Evolutionary conservation across 805 yeast genomes (phyloP).

Genomic region (Zygotorulaspora sp.): DNA sequence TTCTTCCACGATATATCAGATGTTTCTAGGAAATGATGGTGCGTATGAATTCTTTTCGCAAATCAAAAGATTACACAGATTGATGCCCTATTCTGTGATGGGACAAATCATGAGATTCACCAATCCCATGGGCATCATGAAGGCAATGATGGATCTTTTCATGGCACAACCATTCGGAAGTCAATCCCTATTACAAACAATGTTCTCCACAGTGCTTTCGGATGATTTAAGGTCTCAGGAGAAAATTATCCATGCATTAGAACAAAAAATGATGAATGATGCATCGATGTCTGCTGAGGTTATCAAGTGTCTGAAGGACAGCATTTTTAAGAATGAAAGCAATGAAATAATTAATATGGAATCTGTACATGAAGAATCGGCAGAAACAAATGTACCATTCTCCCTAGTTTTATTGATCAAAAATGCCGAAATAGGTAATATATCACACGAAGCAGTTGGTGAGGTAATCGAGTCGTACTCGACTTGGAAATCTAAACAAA

Average conservation of each 20-base stretch:
- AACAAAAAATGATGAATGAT: slow-evolving; percentile 34
- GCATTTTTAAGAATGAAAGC: slow-evolving; percentile 33
- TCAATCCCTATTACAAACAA: slow-evolving; percentile 63
- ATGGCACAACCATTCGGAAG: slow-evolving; percentile 75
- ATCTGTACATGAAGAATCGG: slow-evolving; percentile 32
- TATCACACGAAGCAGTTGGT: slow-evolving; percentile 23
- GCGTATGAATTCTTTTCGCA: slow-evolving; percentile 73
- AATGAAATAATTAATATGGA: slow-evolving; percentile 28
- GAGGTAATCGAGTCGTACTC: slow-evolving; percentile 32
- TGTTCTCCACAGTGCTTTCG: slow-evolving; percentile 65
- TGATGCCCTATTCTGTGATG: slow-evolving; percentile 77
- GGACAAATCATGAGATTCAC: slow-evolving; percentile 75
- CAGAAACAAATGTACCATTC: slow-evolving; percentile 27
- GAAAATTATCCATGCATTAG: slow-evolving; percentile 46
- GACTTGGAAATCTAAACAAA: slow-evolving; percentile 24
- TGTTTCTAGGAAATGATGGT: slow-evolving; percentile 75
- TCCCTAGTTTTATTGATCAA: slow-evolving; percentile 26
- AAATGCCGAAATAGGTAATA: slow-evolving; percentile 16
- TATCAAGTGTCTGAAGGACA: slow-evolving; percentile 30
- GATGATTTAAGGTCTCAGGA: slow-evolving; percentile 70
- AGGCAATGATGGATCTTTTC: slow-evolving; percentile 72
- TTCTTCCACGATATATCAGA: slow-evolving; percentile 77
- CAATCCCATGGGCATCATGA: slow-evolving; percentile 81
- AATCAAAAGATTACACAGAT: slow-evolving; percentile 61
- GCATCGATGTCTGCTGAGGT: slow-evolving; percentile 25